Base-by-base conservation (phyloP, 225 moss, liverwort and hornwort genomes). In the Pseudoscleropodium purum region DNA sequence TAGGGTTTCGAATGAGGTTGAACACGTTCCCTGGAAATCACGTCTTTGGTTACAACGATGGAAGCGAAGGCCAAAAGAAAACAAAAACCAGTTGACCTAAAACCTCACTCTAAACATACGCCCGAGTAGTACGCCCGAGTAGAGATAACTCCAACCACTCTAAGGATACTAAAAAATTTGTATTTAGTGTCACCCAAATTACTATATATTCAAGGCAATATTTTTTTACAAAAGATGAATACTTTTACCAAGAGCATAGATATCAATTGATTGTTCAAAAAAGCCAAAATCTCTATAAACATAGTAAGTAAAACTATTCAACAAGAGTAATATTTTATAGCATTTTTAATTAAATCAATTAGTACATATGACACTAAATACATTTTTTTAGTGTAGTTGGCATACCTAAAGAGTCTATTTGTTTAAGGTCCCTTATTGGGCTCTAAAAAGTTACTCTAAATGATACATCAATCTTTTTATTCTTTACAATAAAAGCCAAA, bases 361-460 rank as follows among this genome's bases (percentile, higher is more conserved):
- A 15, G 0, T 54, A 2, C 24, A 24, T 3, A 9, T 36, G 24
- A 11, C 3, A 54, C 2, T 54, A 15, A 6, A 54, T 34, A 19
- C 1, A 18, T 1, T 7, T 49, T 59, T 49, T 75, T 33, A 13
- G 0, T 7, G 0, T 10, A 36, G 14, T 36, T 77, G 15, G 52
- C 9, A 52, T 14, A 52, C 0, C 3, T 47, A 1, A 41, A 72
- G 15, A 26, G 10, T 72, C 1, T 70, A 0, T 45, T 17, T 18
- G 5, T 16, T 43, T 43, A 4, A 73, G 2, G 10, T 12, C 5
- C 61, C 2, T 45, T 1, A 10, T 15, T 43, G 7, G 15, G 5
- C 16, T 29, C 2, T 0, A 5, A 0, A 19, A 27, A 27, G 5
- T 0, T 4, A 9, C 9, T 10, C 4, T 10, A 5, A 59, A 11